Base-by-base conservation (phyloP, 106 monocot species). In the Dendrobium nobile region DNA sequence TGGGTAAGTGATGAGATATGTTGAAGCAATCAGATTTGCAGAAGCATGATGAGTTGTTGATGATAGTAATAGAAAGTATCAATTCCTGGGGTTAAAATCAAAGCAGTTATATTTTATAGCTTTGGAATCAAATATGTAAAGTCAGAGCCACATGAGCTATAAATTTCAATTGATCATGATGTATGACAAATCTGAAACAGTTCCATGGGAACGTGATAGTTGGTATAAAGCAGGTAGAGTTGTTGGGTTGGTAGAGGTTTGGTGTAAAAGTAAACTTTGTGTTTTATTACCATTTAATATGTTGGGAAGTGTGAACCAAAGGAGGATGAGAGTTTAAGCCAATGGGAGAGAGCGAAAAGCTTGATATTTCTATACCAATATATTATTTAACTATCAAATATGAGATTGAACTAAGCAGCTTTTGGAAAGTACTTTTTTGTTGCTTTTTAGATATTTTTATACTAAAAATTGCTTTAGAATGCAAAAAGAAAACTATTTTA, bases 151-250 rank as follows among this genome's bases (percentile, higher is more conserved):
- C 27, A 42, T 17, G 19, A 74, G 70, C 27, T 33, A 70, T 15
- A 70, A 70, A 10, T 4, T 70, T 61, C 61, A 61, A n/a, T 13
- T 51, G 13, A 72, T 72, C 74, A 74, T 74, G 33, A 70, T 70
- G 74, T 74, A 6, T 43, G 42, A 43, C 27, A 18, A 31, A 43
- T 74, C 19, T 74, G 42, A 44, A 74, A 42, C 74, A 74, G 74
- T 74, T 43, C 33, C 19, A 43, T 18, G 74, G 73, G 74, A 72
- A 40, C 74, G 20, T 41, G 41, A 74, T 27, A 33, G 74, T 74
- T 11, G 20, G 41, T 43, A 74, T 43, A 74, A 74, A 74, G 74
- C 74, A 74, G 74, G 74, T 43, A 74, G 74, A 74, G 74, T 74
- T 74, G 74, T 43, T 74, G 40, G 74, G 74, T 43, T 74, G 74